These are phyloP conservation scores for Apiospora sp. DNA, from an alignment of 2,329 filamentous ascomycete genomes.

Conservation along the genomic window DNA sequence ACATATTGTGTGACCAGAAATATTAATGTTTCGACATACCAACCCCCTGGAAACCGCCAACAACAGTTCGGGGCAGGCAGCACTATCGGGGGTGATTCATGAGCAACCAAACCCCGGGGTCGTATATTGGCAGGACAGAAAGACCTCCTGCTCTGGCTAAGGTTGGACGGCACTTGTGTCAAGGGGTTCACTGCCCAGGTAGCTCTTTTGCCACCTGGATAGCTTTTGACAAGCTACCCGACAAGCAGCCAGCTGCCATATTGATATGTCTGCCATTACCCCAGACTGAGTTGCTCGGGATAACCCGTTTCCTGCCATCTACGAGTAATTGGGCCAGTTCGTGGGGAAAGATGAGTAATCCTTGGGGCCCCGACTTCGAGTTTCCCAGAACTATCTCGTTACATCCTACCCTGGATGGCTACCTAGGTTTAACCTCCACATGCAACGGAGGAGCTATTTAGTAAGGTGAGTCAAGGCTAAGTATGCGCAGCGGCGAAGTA, in stretches of 20 bases:
- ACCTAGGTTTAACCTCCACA: too few species aligned
- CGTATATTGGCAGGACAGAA: not conserved
- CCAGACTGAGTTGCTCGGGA: not conserved
- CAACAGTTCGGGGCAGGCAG: not conserved
- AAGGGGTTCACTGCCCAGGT: not conserved
- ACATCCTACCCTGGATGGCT: not conserved
- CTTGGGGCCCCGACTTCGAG: not conserved
- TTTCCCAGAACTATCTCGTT: too few species aligned
- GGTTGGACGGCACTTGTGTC: not conserved
- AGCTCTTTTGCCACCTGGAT: not conserved
- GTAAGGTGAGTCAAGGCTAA: too few species aligned
- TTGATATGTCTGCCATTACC: not conserved
- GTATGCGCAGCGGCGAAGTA: too few species aligned
- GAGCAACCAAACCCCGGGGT: not conserved
- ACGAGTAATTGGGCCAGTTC: not conserved
- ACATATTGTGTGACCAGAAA: too few species aligned
- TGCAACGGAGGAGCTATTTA: too few species aligned
- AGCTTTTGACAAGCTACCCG: not conserved
- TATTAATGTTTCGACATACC: too few species aligned
- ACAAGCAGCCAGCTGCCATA: not conserved
- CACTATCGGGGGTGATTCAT: not conserved
- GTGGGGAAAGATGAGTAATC: not conserved
- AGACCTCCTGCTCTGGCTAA: too few species aligned
- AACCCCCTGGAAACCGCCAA: too few species aligned
- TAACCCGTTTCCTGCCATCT: not conserved